These are phyloP conservation scores for Leccinum variicolor DNA, from an alignment of 768 basidiomycete genomes.

Conservation along the genomic window DNA sequence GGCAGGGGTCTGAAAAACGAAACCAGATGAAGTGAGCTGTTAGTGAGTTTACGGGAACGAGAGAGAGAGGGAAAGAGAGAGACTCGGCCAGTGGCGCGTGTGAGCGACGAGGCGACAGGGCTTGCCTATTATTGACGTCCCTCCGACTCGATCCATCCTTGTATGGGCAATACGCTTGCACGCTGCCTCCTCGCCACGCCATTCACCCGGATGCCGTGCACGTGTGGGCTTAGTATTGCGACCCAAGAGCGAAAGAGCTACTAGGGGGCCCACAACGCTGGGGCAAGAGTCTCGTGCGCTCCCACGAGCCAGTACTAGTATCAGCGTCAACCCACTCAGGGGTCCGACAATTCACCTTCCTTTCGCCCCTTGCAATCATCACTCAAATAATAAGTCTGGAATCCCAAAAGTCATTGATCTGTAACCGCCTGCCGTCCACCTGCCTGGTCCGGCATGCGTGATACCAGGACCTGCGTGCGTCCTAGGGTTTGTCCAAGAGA, in stretches of 20 bases:
- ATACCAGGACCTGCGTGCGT: slow-evolving; percentile 27
- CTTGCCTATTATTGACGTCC: background rate
- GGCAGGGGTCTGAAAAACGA: background rate
- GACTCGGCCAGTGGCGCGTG: slow-evolving; percentile 13
- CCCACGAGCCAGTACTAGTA: slow-evolving; percentile 21
- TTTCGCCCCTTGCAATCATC: slow-evolving; percentile 21
- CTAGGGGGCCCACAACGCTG: background rate
- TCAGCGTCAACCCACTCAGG: slow-evolving; percentile 28
- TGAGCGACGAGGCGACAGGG: slow-evolving; percentile 24
- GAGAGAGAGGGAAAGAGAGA: background rate
- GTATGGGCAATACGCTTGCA: slow-evolving; percentile 5
- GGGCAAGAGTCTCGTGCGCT: slow-evolving; percentile 11
- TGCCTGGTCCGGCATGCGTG: slow-evolving; percentile 31
- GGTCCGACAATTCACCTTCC: slow-evolving; percentile 24
- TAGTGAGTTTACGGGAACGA: background rate
- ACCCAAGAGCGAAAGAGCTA: background rate
- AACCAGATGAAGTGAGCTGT: slow-evolving; percentile 14
- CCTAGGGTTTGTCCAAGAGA: slow-evolving; percentile 28
- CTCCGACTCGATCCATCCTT: slow-evolving; percentile 8
- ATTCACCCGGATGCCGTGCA: background rate
- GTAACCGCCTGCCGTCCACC: slow-evolving; percentile 30
- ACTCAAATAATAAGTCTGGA: slow-evolving; percentile 29
- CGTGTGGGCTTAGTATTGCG: slow-evolving; percentile 2
- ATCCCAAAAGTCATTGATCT: slow-evolving; percentile 31
- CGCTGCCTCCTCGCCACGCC: slow-evolving; percentile 14